A percentile compares a stretch with the other conserved stretches of the same genome.
Conservation (phyloP, 2,329 filamentous ascomycete species). For the Fusarium sp. region DNA sequence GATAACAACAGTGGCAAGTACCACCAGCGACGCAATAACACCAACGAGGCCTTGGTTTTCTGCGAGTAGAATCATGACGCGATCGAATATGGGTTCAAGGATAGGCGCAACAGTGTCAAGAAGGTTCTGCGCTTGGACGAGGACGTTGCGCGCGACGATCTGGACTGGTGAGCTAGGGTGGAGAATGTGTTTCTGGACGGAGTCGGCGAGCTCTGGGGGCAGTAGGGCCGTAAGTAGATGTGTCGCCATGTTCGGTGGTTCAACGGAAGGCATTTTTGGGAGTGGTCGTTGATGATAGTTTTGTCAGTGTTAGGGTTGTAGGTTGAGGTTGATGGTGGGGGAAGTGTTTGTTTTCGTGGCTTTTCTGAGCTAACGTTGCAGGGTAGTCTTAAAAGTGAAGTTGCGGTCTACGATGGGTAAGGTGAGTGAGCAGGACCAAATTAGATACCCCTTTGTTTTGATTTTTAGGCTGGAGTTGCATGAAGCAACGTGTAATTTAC, state of each 20-base stretch:
- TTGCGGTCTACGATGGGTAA: conserved; percentile 30
- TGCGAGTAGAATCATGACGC: conserved; percentile 49
- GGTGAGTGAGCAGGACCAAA: conserved; percentile 9
- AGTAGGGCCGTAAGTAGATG: conserved; percentile 57
- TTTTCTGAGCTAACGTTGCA: conserved; percentile 28
- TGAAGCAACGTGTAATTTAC: background rate
- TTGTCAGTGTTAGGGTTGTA: conserved; percentile 11
- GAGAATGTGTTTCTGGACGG: conserved; percentile 62
- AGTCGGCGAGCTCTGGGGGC: conserved; percentile 58
- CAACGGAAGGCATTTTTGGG: conserved; percentile 44
- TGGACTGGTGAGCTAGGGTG: conserved; percentile 60
- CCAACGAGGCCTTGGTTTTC: conserved; percentile 52
- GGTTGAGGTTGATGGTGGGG: conserved; percentile 16
- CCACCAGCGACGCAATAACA: conserved; percentile 50
- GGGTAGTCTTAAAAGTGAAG: conserved; percentile 29
- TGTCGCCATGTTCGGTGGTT: conserved; percentile 47
- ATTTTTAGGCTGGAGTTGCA: background rate
- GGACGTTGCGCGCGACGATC: conserved; percentile 52
- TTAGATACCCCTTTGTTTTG: conserved; percentile 8
- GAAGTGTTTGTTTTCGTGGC: conserved; percentile 30
- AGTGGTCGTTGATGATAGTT: background rate
- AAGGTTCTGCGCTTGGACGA: conserved; percentile 46
- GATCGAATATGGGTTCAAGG: conserved; percentile 58
- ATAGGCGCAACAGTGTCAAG: conserved; percentile 55
- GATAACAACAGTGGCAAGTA: conserved; percentile 68